Percentiles rank a stretch among this genome's conserved stretches.
phyloP scores from a whole-genome alignment of 1,139 yeast species.

The Nematodospora anomalae region DNA sequence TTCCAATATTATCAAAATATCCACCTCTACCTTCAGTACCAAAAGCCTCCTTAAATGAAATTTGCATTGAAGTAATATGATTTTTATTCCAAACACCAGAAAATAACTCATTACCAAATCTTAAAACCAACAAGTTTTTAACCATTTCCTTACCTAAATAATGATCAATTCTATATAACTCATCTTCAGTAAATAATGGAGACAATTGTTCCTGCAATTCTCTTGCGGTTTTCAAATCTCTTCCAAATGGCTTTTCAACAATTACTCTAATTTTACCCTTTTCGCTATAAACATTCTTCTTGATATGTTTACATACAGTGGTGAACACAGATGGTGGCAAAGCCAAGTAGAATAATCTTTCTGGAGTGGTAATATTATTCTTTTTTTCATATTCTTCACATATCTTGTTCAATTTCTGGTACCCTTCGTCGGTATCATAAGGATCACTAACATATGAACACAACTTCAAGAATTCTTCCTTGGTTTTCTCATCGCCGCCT shows the following conservation, averaged over 20 bases:
- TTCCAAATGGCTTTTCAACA: conserved; percentile 97
- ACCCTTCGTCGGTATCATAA: conserved; percentile 80
- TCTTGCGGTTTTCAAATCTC: conserved; percentile 76
- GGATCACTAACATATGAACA: conserved; percentile 73
- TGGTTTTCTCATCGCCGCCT: conserved; percentile 47
- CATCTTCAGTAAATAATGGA: conserved; percentile 88
- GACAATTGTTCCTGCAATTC: conserved; percentile 74
- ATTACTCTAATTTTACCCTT: conserved; percentile 78
- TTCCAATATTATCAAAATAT: conserved; percentile 92
- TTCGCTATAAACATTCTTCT: conserved; percentile 63
- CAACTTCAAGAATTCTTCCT: conserved; percentile 63
- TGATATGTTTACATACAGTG: conserved; percentile 71
- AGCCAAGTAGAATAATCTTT: conserved; percentile 87
- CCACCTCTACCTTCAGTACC: conserved; percentile 99
- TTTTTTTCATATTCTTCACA: conserved; percentile 61
- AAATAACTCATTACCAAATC: conserved; percentile 87
- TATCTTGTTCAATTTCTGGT: conserved; percentile 50
- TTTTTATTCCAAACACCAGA: conserved; percentile 85
- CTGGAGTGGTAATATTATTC: conserved; percentile 43
- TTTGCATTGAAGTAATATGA: conserved; percentile 76
- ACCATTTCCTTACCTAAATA: conserved; percentile 98
- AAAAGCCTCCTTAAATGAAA: conserved; percentile 91
- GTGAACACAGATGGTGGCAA: conserved; percentile 93
- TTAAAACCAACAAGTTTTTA: conserved; percentile 80
- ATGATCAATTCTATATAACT: conserved; percentile 93